Evolutionary conservation across 257 asterid genomes (phyloP).

Genomic region (Solanum ahanhuiri): DNA sequence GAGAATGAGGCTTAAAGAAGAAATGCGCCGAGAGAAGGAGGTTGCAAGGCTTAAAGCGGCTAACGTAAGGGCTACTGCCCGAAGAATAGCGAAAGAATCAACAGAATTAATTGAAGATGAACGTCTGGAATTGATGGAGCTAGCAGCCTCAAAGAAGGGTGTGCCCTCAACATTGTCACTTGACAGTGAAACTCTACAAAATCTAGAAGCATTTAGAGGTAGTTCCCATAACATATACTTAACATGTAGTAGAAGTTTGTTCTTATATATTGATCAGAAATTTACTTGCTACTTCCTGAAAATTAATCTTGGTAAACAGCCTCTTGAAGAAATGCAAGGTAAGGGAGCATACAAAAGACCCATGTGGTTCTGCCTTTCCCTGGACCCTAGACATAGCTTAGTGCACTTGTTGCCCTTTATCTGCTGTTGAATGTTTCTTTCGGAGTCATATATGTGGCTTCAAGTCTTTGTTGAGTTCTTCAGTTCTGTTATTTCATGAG

Average conservation of each 20-base stretch:
- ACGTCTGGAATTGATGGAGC: conserved; percentile 75
- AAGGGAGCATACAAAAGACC: not conserved
- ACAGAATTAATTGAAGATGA: conserved; percentile 70
- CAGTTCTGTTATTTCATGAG: not conserved
- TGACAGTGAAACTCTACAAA: conserved; percentile 48
- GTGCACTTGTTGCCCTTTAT: not conserved
- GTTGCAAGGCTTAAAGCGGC: conserved; percentile 89
- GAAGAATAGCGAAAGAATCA: conserved; percentile 78
- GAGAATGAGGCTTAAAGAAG: conserved; percentile 73
- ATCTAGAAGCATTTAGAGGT: conserved; percentile 55
- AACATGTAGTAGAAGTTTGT: not conserved
- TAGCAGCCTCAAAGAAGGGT: conserved; percentile 54
- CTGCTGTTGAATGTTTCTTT: not conserved
- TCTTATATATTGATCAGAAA: not conserved
- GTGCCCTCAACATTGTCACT: conserved; percentile 59
- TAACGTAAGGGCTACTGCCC: conserved; percentile 71
- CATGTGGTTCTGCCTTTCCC: not conserved
- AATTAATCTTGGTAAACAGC: not conserved
- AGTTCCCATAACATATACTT: conserved; percentile 7
- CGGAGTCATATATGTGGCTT: not conserved
- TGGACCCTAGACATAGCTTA: not conserved
- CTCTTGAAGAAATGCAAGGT: not conserved
- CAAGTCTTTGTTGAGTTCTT: not conserved
- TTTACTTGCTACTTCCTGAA: not conserved
- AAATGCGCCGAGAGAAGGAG: conserved; percentile 75